Conservation (phyloP, 768 basidiomycete species). For the Tephrocybe sp. region DNA sequence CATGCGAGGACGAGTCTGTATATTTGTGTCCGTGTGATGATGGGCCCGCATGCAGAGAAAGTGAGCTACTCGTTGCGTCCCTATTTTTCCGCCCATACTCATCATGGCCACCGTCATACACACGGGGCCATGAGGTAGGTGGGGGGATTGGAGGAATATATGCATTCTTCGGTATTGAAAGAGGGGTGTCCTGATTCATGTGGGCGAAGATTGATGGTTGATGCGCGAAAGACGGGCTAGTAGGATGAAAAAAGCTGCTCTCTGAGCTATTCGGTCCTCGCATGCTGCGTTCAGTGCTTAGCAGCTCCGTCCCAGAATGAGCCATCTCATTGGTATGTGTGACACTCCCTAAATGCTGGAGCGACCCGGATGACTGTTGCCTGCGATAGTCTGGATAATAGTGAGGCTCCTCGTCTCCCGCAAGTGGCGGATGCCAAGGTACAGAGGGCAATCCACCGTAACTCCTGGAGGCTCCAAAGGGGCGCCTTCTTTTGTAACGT, state of each 20-base stretch:
- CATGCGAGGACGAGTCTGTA: not conserved
- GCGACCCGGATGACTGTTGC: constrained; percentile 10
- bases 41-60: constrained; percentile 11
- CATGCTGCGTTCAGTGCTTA: constrained; percentile 3
- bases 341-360: constrained; percentile 15
- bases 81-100: not conserved
- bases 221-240: constrained; percentile 22
- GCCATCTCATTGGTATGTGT: constrained; percentile 16
- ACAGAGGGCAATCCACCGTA: constrained; percentile 11
- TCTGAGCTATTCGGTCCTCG: constrained; percentile 23
- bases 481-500: constrained; percentile 20
- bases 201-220: constrained; percentile 20
- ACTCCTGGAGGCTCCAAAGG: constrained; percentile 9
- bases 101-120: not conserved
- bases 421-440: constrained; percentile 32
- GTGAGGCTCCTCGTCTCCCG: constrained; percentile 28
- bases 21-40: not conserved
- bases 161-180: not conserved
- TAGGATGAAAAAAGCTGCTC: constrained; percentile 14
- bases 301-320: constrained; percentile 2
- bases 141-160: constrained; percentile 1
- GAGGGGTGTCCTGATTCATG: constrained; percentile 4
- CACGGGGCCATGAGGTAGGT: constrained; percentile 4
- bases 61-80: constrained; percentile 5
- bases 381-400: constrained; percentile 7